These are phyloP conservation scores for Mycena galopus DNA, from an alignment of 768 basidiomycete species.

Conservation along the genomic window DNA sequence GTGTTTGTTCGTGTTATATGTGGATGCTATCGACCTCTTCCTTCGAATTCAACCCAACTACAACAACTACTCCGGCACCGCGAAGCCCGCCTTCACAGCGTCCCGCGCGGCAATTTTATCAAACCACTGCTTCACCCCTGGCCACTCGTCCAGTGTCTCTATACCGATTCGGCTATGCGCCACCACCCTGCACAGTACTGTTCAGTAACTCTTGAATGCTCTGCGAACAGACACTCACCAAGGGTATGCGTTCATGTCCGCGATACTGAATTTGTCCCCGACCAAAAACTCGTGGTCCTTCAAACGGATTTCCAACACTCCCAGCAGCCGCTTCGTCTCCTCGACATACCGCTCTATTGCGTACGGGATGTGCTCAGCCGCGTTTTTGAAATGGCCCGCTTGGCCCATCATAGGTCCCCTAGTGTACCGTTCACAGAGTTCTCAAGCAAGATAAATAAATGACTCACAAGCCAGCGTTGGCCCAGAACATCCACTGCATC, in stretches of 20 bases:
- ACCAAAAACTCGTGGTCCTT: constrained; percentile 60
- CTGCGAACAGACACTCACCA: constrained; percentile 40
- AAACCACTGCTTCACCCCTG: constrained; percentile 55
- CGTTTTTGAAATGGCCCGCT: constrained; percentile 28
- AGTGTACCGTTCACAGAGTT: background rate
- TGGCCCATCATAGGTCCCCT: constrained; percentile 36
- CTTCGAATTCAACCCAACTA: too few species aligned
- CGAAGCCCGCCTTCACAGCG: constrained; percentile 34
- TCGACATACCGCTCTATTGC: constrained; percentile 54
- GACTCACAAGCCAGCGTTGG: constrained; percentile 35
- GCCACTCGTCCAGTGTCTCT: constrained; percentile 53
- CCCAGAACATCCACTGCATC: constrained; percentile 64
- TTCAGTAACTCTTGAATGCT: background rate
- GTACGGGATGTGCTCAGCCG: constrained; percentile 19
- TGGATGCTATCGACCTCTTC: background rate
- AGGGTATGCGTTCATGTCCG: constrained; percentile 53
- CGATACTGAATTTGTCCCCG: constrained; percentile 56
- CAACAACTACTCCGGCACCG: constrained; percentile 1
- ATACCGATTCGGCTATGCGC: constrained; percentile 46
- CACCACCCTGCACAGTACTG: constrained; percentile 49
- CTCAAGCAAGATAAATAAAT: background rate
- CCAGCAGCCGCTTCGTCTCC: constrained; percentile 62
- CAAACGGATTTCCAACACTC: constrained; percentile 62
- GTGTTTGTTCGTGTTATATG: constrained; percentile 21
- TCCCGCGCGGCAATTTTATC: constrained; percentile 51